A percentile compares a stretch with the other conserved stretches of the same genome.
Evolutionary conservation across 1,284 basidiomycete genomes (phyloP).

Genomic region (Cutaneotrichosporon sp.): DNA sequence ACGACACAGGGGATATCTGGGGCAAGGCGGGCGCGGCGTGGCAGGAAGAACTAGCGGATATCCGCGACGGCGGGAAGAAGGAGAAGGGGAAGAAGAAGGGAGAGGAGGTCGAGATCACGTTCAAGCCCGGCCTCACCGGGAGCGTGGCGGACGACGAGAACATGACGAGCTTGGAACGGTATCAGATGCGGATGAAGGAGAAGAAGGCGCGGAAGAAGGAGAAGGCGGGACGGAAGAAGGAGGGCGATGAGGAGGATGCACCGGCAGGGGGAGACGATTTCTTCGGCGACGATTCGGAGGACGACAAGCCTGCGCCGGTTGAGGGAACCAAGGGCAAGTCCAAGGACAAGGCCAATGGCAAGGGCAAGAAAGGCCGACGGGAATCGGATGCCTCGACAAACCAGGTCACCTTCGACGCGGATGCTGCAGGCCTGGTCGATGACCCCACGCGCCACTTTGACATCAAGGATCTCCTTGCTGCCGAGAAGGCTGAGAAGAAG

Average conservation of each 20-base stretch:
- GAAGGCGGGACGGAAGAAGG: slow-evolving; percentile 48
- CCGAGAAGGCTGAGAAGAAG: slow-evolving; percentile 52
- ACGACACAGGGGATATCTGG: slow-evolving; percentile 63
- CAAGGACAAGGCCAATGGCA: slow-evolving; percentile 4
- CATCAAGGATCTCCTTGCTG: slow-evolving; percentile 81
- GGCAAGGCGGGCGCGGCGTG: slow-evolving; percentile 49
- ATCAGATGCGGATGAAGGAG: slow-evolving; percentile 80
- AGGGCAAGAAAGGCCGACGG: neutral
- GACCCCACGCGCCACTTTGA: slow-evolving; percentile 61
- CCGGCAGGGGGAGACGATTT: slow-evolving; percentile 59
- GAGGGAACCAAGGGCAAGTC: slow-evolving; percentile 4
- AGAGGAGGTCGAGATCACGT: slow-evolving; percentile 84
- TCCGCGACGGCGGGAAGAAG: slow-evolving; percentile 49
- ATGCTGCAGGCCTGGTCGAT: slow-evolving; percentile 12
- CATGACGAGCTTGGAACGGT: slow-evolving; percentile 72
- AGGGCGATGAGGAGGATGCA: slow-evolving; percentile 34
- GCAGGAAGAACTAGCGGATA: slow-evolving; percentile 28
- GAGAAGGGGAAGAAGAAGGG: slow-evolving; percentile 18
- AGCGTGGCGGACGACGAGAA: slow-evolving; percentile 52
- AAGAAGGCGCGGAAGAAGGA: slow-evolving; percentile 66
- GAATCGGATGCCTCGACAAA: too few relatives aligned
- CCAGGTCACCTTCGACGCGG: slow-evolving; percentile 1
- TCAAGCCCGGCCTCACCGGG: slow-evolving; percentile 69
- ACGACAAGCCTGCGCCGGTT: slow-evolving; percentile 1
- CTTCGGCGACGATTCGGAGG: slow-evolving; percentile 54